phyloP scores from a whole-genome alignment of 2,329 filamentous ascomycete genomes.

The Venturia oleaginea region DNA sequence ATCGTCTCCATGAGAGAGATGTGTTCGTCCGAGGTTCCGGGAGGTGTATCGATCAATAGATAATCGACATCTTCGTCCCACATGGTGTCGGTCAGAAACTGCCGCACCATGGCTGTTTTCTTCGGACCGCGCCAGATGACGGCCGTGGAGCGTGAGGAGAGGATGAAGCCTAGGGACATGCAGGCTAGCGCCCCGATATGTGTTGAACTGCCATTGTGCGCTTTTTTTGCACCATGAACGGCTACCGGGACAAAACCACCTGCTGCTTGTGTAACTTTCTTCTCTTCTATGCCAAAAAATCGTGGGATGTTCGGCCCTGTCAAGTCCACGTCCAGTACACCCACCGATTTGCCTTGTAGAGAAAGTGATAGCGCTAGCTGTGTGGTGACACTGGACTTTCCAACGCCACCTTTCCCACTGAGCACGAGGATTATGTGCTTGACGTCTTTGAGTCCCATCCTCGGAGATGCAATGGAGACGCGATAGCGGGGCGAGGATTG shows the following conservation, averaged over 20 bases:
- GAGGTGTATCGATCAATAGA: conserved; percentile 89
- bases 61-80: conserved; percentile 58
- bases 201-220: conserved; percentile 17
- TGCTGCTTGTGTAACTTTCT: conserved; percentile 84
- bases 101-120: conserved; percentile 97
- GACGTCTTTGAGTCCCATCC: conserved; percentile 13
- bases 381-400: conserved; percentile 95
- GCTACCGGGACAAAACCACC: conserved; percentile 87
- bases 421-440: conserved; percentile 66
- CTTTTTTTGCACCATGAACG: conserved; percentile 54
- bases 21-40: conserved; percentile 93
- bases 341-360: conserved; percentile 77
- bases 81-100: conserved; percentile 81
- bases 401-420: conserved; percentile 95
- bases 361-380: conserved; percentile 87
- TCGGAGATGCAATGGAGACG: background rate
- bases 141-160: conserved; percentile 74
- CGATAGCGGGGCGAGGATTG: background rate
- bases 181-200: conserved; percentile 61
- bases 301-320: conserved; percentile 95
- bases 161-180: conserved; percentile 89
- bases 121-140: conserved; percentile 98
- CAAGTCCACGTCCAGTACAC: conserved; percentile 91
- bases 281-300: conserved; percentile 80
- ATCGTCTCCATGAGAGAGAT: conserved; percentile 55